Base-by-base conservation (phyloP, 495 filamentous ascomycete species). In the Hypoxylon fuscum region DNA sequence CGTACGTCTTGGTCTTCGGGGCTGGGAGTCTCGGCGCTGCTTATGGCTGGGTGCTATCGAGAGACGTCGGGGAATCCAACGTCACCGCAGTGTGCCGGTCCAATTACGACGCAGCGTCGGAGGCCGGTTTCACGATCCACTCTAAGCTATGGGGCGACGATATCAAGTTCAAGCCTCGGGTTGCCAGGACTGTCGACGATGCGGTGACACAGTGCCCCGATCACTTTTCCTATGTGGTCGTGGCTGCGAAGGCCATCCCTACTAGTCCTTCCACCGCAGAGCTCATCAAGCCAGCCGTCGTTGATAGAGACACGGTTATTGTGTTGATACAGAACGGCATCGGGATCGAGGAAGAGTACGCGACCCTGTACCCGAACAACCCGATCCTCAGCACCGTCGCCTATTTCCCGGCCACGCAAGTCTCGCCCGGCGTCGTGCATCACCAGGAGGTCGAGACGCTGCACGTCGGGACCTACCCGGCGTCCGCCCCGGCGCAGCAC, bases 311-410 rank as follows among this genome's bases (percentile, higher is more conserved):
- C 29, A 85, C 83, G 0, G 64, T 71, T 0, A 78, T 86, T 38
- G 81, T 83, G 51, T 71, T 86, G 1, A 50, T 83, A 10, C 84
- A 86, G 66, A 86, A 86, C 64, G 83, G 84, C 6, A 79, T 86
- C 44, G 77, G 75, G 9, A 82, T 84, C 58, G 83, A 86, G 64
- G 72, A 77, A 9, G 75, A 77, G 43, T 80, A 79, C 48, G 60
- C 70, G 1, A 43, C 57, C 5, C 50, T 61, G n/a, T 85, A 80
- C 55, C 81, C 82, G 0, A 42, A 54, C 4, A 81, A 81, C 59
- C 66, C 80, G 37, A 42, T 82, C 35, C 25, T 84, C 15, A 79
- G 75, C 63, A 72, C 66, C 31, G 81, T 81, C 0, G 77, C 80
- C 14, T 84, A 83, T 62, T 72, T 82, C 20, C 79, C 80, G 12